A percentile compares a stretch with the other conserved stretches of the same genome.
phyloP scores from a whole-genome alignment of 768 basidiomycete genomes.

The Panaeolus papilionaceus region DNA sequence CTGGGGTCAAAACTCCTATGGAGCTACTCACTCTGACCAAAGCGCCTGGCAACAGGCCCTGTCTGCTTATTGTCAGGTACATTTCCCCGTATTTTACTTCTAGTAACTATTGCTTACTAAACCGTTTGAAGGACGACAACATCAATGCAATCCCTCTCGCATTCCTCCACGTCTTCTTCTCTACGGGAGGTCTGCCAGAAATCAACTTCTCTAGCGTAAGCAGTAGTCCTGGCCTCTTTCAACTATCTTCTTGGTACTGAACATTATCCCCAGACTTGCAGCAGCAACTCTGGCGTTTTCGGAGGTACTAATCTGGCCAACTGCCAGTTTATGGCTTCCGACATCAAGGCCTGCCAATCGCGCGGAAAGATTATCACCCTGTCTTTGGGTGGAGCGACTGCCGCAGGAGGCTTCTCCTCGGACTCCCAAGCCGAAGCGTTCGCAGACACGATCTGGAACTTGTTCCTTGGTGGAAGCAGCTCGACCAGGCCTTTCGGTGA shows the following conservation, averaged over 20 bases:
- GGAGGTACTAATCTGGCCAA: conserved; percentile 60
- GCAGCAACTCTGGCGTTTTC: conserved; percentile 49
- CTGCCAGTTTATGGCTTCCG: conserved; percentile 59
- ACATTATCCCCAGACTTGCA: conserved; percentile 50
- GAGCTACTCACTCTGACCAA: conserved; percentile 49
- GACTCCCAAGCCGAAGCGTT: conserved; percentile 58
- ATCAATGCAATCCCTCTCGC: conserved; percentile 68
- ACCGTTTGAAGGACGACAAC: conserved; percentile 49
- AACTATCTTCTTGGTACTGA: not conserved
- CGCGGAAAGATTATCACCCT: conserved; percentile 58
- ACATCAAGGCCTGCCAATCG: conserved; percentile 64
- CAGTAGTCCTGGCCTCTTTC: not conserved
- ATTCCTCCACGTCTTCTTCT: conserved; percentile 66
- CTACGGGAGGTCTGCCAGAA: conserved; percentile 61
- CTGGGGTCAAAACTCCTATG: conserved; percentile 69
- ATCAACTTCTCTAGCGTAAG: conserved; percentile 66
- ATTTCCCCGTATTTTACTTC: not conserved
- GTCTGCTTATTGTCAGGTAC: conserved; percentile 58
- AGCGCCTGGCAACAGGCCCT: conserved; percentile 57
- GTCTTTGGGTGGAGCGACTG: conserved; percentile 59
- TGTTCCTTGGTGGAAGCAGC: conserved; percentile 70
- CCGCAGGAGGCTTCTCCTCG: conserved; percentile 55
- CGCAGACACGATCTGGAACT: conserved; percentile 66
- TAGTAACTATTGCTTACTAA: too few relatives aligned
- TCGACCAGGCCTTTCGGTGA: conserved; percentile 64